Conservation (phyloP, 2,329 filamentous ascomycete genomes). For the Neurospora crassa region DNA sequence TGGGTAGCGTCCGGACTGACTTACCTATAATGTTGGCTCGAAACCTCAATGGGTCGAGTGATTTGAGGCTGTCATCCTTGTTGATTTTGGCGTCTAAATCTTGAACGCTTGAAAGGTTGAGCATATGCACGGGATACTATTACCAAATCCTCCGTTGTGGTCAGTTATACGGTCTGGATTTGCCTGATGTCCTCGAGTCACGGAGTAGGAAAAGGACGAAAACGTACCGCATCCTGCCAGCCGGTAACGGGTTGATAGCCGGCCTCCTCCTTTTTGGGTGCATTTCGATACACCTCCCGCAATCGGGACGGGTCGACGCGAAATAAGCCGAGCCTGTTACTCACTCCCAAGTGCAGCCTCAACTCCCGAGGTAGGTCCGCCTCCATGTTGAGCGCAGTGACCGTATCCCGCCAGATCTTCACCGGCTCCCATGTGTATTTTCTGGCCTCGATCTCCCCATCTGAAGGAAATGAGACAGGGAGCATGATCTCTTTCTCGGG, state of each 20-base stretch:
- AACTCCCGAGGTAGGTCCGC: slow-evolving; percentile 53
- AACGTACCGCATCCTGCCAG: slow-evolving; percentile 61
- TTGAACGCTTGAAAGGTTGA: slow-evolving; percentile 55
- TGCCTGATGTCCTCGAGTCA: background rate
- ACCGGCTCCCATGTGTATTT: slow-evolving; percentile 53
- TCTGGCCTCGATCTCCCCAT: slow-evolving; percentile 44
- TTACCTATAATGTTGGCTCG: slow-evolving; percentile 62
- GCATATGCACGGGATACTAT: slow-evolving; percentile 60
- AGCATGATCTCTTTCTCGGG: slow-evolving; percentile 57
- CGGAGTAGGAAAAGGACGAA: background rate
- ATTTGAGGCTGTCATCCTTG: slow-evolving; percentile 35
- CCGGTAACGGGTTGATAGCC: slow-evolving; percentile 57
- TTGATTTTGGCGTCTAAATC: slow-evolving; percentile 49
- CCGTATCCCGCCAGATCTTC: slow-evolving; percentile 53
- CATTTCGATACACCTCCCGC: slow-evolving; percentile 50
- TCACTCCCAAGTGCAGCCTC: slow-evolving; percentile 55
- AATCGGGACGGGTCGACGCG: slow-evolving; percentile 49
- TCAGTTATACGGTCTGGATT: background rate
- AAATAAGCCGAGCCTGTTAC: slow-evolving; percentile 58
- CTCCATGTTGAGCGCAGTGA: slow-evolving; percentile 46
- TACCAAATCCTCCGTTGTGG: background rate
- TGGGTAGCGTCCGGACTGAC: background rate
- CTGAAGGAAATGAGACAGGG: slow-evolving; percentile 52
- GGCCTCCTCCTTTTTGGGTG: slow-evolving; percentile 46
- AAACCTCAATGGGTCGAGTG: slow-evolving; percentile 55